Evolutionary conservation across 140 eudicot species (phyloP).

Genomic region (Oenanthe javanica): DNA sequence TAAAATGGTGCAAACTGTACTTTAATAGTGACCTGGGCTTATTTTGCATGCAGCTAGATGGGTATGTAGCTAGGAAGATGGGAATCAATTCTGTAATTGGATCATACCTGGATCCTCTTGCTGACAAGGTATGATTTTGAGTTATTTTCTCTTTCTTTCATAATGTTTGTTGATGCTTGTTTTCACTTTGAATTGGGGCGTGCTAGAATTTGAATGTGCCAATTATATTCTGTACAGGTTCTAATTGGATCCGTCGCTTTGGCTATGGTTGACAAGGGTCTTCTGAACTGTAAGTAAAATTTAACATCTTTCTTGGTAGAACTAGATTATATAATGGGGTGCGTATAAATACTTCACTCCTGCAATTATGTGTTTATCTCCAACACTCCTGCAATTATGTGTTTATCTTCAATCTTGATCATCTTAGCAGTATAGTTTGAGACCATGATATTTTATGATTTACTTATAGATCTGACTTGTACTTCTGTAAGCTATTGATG

Average conservation of each 20-base stretch:
- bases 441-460: neutral
- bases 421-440: neutral
- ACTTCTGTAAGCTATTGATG: neutral
- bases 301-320: neutral
- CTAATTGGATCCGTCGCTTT: conserved; percentile 83
- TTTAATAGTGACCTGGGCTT: conserved; percentile 4
- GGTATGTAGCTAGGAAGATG: conserved; percentile 91
- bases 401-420: neutral
- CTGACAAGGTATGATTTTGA: conserved; percentile 67
- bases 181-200: too few species aligned
- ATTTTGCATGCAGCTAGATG: conserved; percentile 66
- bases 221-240: conserved; percentile 44
- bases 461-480: neutral
- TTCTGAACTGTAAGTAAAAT: conserved; percentile 68
- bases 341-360: neutral
- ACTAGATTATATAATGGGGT: neutral
- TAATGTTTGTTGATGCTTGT: neutral
- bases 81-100: conserved; percentile 94
- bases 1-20: neutral
- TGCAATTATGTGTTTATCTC: neutral
- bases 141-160: neutral
- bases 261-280: conserved; percentile 90
- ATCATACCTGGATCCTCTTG: conserved; percentile 97
- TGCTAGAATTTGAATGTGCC: neutral
- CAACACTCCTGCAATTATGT: too few species aligned